Base-by-base conservation (phyloP, 495 filamentous ascomycete species). In the Penicillium canariense region DNA sequence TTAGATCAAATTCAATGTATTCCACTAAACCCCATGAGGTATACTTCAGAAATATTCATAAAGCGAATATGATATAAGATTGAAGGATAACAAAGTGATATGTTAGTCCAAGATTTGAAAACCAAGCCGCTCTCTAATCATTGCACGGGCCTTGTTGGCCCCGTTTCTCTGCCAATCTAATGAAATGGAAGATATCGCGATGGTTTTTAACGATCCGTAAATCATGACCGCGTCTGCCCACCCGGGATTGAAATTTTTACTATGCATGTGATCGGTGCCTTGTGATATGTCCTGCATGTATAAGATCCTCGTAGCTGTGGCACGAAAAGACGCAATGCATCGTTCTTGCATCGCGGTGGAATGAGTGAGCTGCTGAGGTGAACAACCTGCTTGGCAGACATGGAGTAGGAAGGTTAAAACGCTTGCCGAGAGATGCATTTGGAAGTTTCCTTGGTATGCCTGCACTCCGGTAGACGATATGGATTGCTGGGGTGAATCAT, bases 241-340 rank as follows among this genome's bases (percentile, higher is more conserved):
- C 42, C 52, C 52, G 32, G 42, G 32, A 48, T 28, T 55, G 52
- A 48, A 42, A 7, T 40, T 49, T 3, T 43, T 25, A 55, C 39
- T n/a, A 46, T 11, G 50, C 6, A 54, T 46, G 18, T 35, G 25
- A 54, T n/a, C 43, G 14, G 42, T 49, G 18, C 9, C 43, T 40
- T 48, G 52, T 49, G 34, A 38, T 20, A 49, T 20, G 43, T 34
- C 30, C 44, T 48, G 52, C 30, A 23, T 32, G 12, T 40, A 30
- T 48, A 55, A 55, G 18, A 48, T 55, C 44, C 15, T 55, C 32
- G 52, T 55, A 49, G 52, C 52, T 30, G 52, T 55, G n/a, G 52
- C 43, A 12, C 52, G 52, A 32, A 55, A 47, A 40, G 15, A 10
- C 17, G 52, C 20, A 55, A 48, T 40, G 44, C 42, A 55, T 23